Evolutionary conservation across 257 asterid species (phyloP).

Genomic region (Solanum appendiculatum): DNA sequence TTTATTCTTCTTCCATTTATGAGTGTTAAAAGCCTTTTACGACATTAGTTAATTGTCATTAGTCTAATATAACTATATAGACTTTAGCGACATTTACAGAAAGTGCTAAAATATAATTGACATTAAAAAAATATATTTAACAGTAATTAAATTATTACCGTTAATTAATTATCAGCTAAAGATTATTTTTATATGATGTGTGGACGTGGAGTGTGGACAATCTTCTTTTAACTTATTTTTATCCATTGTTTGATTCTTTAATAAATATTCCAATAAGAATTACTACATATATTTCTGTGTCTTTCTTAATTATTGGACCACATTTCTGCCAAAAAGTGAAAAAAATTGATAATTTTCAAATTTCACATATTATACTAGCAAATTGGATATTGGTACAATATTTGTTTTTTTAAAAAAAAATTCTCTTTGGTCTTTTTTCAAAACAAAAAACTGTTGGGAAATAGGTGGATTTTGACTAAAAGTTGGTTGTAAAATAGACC

Average conservation of each 20-base stretch:
- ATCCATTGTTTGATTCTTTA: too few relatives aligned
- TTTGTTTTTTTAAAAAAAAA: background rate
- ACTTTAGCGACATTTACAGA: accelerated
- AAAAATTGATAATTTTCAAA: background rate
- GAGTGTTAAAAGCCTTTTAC: too few relatives aligned
- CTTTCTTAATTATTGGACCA: background rate
- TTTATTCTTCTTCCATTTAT: accelerated
- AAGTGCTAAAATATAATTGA: too few relatives aligned
- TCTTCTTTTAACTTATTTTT: too few relatives aligned
- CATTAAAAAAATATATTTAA: too few relatives aligned
- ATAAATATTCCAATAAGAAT: too few relatives aligned
- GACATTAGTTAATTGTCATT: background rate
- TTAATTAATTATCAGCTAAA: too few relatives aligned
- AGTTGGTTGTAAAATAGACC: background rate
- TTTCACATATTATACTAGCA: background rate
- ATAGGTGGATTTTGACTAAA: background rate
- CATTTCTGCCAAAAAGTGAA: background rate
- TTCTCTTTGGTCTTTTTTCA: background rate
- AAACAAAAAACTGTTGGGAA: background rate
- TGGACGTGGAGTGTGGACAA: too few relatives aligned
- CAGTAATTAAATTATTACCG: accelerated
- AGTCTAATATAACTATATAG: too few relatives aligned
- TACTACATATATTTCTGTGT: too few relatives aligned
- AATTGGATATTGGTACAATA: background rate
- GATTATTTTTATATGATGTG: accelerated